Evolutionary conservation across 2,329 filamentous ascomycete species (phyloP).

Genomic region (Aspergillus oerlinghausenensis): DNA sequence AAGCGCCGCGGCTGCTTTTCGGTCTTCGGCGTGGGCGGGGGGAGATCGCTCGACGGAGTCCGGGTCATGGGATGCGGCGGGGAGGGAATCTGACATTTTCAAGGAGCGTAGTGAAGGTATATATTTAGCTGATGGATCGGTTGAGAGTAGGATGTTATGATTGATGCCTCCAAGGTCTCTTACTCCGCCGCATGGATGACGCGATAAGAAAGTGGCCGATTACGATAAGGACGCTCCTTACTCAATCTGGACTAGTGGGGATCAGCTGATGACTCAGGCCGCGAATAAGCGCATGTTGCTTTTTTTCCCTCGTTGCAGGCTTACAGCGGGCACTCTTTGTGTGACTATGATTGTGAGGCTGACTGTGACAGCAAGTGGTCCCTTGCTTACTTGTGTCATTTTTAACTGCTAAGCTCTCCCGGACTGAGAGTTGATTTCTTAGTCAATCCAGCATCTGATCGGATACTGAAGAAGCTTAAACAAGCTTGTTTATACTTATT

Average conservation of each 20-base stretch:
- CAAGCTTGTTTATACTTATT: not conserved
- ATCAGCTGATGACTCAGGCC: constrained; percentile 12
- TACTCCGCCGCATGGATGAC: not conserved
- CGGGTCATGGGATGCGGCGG: constrained; percentile 34
- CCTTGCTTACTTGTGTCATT: not conserved
- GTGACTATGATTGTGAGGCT: not conserved
- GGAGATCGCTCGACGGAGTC: constrained; percentile 29
- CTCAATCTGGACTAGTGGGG: not conserved
- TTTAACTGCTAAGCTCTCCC: not conserved
- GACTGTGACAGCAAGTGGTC: not conserved
- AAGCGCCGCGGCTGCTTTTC: constrained; percentile 48
- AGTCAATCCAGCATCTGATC: not conserved
- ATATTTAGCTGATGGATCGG: not conserved
- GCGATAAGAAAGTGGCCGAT: not conserved
- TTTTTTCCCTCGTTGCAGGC: constrained; percentile 3
- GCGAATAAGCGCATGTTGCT: constrained; percentile 10
- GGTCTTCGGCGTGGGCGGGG: constrained; percentile 46
- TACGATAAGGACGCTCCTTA: not conserved
- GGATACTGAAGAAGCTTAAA: not conserved
- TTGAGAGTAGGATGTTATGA: not conserved
- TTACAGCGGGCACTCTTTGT: not conserved
- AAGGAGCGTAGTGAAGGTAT: not conserved
- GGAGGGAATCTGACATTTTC: constrained; percentile 42
- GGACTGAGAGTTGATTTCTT: not conserved
- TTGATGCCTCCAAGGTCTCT: too few relatives aligned